phyloP scores from a whole-genome alignment of 2,329 filamentous ascomycete species.

The Boeremia lycopersici region DNA sequence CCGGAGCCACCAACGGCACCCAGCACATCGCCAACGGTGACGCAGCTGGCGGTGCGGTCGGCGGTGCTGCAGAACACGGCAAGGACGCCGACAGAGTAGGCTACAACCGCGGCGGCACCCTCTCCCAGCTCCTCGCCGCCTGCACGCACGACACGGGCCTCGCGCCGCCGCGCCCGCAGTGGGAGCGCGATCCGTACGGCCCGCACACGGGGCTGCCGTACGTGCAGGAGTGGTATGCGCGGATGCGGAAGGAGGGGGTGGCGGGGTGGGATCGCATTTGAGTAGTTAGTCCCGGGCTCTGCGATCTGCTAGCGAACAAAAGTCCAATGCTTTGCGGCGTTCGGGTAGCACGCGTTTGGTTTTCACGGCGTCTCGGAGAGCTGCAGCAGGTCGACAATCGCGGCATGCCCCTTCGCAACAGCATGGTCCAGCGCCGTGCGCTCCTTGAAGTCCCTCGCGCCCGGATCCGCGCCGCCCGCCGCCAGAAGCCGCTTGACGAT shows the following conservation, averaged over 20 bases:
- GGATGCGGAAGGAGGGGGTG: constrained; percentile 39
- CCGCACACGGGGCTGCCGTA: constrained; percentile 53
- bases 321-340: too few relatives aligned
- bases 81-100: constrained; percentile 18
- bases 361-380: too few relatives aligned
- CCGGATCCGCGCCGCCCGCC: too few relatives aligned
- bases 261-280: constrained; percentile 28
- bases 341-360: too few relatives aligned
- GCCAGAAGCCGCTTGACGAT: too few relatives aligned
- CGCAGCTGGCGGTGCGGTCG: background rate
- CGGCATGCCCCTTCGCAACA: too few relatives aligned
- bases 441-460: too few relatives aligned
- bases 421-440: too few relatives aligned
- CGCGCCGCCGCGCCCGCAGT: constrained; percentile 51
- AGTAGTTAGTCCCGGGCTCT: background rate
- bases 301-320: too few relatives aligned
- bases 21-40: background rate
- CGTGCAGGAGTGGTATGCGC: constrained; percentile 53
- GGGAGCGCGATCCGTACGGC: constrained; percentile 53
- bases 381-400: too few relatives aligned
- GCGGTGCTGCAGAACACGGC: too few relatives aligned
- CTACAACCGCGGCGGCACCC: constrained; percentile 54
- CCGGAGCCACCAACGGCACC: background rate
- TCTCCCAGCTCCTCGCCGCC: constrained; percentile 46
- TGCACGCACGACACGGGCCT: constrained; percentile 54